Evolutionary conservation across 106 monocot species (phyloP).

Genomic region (Phalaenopsis equestris): DNA sequence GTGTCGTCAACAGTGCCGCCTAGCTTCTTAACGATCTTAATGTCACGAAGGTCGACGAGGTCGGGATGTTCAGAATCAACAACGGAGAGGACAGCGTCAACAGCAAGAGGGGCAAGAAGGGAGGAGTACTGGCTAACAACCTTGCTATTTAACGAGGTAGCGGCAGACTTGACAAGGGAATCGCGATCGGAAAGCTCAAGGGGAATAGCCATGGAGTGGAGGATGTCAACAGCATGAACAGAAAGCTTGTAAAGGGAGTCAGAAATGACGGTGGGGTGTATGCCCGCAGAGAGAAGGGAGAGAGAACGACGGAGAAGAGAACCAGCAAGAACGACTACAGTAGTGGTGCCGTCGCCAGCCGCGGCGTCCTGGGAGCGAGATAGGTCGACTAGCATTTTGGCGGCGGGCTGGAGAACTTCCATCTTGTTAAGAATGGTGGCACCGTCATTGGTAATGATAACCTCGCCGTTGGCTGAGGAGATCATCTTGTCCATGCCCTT

Average conservation of each 20-base stretch:
- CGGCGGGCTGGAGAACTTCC: conserved; percentile 88
- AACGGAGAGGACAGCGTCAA: conserved; percentile 66
- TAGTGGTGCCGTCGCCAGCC: conserved; percentile 87
- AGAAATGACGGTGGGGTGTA: conserved; percentile 75
- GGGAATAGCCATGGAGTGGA: conserved; percentile 62
- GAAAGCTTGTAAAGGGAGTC: conserved; percentile 77
- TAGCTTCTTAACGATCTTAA: conserved; percentile 80
- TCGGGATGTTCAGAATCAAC: conserved; percentile 74
- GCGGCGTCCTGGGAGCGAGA: conserved; percentile 80
- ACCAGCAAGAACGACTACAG: conserved; percentile 90
- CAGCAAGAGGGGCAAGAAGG: conserved; percentile 84
- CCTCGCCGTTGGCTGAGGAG: conserved; percentile 61
- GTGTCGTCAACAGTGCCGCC: conserved; percentile 95
- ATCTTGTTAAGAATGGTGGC: conserved; percentile 91
- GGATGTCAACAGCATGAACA: conserved; percentile 40
- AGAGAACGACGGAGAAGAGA: conserved; percentile 49
- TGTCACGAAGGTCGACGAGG: conserved; percentile 75
- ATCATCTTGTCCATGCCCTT: conserved; percentile 99
- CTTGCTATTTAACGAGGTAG: conserved; percentile 86
- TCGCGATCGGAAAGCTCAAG: conserved; percentile 81
- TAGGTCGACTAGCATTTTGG: conserved; percentile 85
- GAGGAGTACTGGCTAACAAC: conserved; percentile 93
- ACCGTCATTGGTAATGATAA: conserved; percentile 94
- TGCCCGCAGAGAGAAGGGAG: conserved; percentile 52
- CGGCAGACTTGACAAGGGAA: conserved; percentile 77